Base-by-base conservation (phyloP, 2,329 filamentous ascomycete genomes). In the Dryadomyces sulphureus region DNA sequence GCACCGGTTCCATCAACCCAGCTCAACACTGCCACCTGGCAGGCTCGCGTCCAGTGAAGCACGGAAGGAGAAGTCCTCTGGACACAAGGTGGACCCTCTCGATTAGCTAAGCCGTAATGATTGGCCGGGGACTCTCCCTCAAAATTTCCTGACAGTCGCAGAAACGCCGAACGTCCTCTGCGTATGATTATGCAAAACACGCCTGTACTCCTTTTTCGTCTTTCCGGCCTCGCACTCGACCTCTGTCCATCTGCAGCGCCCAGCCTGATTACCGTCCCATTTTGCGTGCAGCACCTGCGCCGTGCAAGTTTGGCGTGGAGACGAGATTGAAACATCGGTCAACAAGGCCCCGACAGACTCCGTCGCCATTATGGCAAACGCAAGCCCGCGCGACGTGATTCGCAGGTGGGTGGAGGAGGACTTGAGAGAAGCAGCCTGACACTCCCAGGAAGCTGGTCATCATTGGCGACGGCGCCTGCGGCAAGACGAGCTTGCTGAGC, bases 401-500 rank as follows among this genome's bases (percentile, higher is more conserved):
- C 59, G 61, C 55, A 62, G 61, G 61, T 63, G 53, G n/a, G n/a
- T 11, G 22, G 14, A n/a, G 21, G 7, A 17, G 6, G 16, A 2
- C 22, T n/a, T n/a, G n/a, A n/a, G n/a, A n/a, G n/a, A n/a, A n/a
- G n/a, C n/a, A n/a, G n/a, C n/a, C n/a, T n/a, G n/a, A n/a, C n/a
- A 14, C 27, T 22, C 7, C n/a, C 17, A 94, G 89, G 72, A 95
- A 95, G 69, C 73, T 95, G 60, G 89, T 95, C 58, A 95, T 95
- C 56, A 94, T 95, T 58, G 89, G 89, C 51, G 89, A 95, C 46
- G 92, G 92, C 70, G 92, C 92, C 55, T 98, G 92, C 66, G 92
- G 92, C 58, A 98, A 98, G 72, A 98, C 92, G 45, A 94, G 87
- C 78, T 69, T 98, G 57, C 71, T 98, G 54, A 95, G 89, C 62